Conservation (phyloP, 1,284 basidiomycete genomes). For the Farysia itapuensis region DNA sequence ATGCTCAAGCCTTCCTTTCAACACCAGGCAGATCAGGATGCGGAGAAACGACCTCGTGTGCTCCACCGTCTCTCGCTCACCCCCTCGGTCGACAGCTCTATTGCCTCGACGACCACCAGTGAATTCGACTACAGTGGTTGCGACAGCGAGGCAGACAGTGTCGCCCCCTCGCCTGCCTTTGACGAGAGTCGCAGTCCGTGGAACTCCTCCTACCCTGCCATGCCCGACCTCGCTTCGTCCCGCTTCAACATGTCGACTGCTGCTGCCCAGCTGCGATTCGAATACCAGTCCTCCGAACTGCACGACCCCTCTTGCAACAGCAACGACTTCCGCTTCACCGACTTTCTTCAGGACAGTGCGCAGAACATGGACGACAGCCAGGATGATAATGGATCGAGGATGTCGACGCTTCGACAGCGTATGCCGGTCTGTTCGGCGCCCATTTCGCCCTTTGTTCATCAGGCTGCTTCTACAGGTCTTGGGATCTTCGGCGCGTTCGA, state of each 20-base stretch:
- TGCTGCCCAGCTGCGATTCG: slow-evolving; percentile 4
- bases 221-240: slow-evolving; percentile 3
- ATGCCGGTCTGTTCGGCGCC: too few species aligned
- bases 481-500: too few species aligned
- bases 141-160: slow-evolving; percentile 29
- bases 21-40: slow-evolving; percentile 10
- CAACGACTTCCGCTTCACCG: slow-evolving; percentile 42
- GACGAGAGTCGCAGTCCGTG: slow-evolving; percentile 12
- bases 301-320: too few species aligned
- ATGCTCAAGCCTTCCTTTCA: slow-evolving; percentile 42
- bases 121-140: slow-evolving; percentile 36
- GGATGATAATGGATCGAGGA: too few species aligned
- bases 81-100: slow-evolving; percentile 42
- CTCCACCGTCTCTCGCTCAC: slow-evolving; percentile 41
- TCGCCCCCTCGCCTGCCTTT: slow-evolving; percentile 13
- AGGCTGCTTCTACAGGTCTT: too few species aligned
- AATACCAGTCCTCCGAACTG: slow-evolving; percentile 1
- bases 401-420: too few species aligned
- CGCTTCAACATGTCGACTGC: slow-evolving; percentile 6
- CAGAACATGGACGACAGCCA: slow-evolving; percentile 1
- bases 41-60: slow-evolving; percentile 22
- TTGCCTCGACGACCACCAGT: slow-evolving; percentile 39
- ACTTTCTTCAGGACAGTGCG: slow-evolving; percentile 42
- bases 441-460: too few species aligned
- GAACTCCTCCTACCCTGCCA: background rate